phyloP scores from a whole-genome alignment of 805 yeast genomes.

The Saccharomycopsis fibuligera region DNA sequence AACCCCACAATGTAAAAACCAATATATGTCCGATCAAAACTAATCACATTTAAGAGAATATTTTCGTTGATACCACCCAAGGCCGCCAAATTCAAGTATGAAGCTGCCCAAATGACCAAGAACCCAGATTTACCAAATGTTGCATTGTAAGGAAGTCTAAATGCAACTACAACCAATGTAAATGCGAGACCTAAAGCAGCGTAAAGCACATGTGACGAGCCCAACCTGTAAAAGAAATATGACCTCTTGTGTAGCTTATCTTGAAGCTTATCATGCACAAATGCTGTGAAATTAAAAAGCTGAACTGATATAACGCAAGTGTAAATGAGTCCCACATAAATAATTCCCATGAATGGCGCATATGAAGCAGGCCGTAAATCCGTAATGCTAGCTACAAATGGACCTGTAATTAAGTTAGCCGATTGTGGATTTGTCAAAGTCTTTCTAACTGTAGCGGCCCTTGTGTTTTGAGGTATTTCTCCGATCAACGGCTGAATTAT shows the following conservation, averaged over 20 bases:
- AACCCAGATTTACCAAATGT: conserved; percentile 68
- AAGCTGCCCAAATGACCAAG: conserved; percentile 65
- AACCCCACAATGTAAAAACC: conserved; percentile 71
- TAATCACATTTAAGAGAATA: conserved; percentile 41
- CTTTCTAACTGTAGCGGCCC: background rate
- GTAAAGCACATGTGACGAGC: conserved; percentile 45
- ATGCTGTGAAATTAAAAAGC: conserved; percentile 15
- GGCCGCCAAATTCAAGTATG: conserved; percentile 64
- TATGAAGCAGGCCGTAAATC: conserved; percentile 11
- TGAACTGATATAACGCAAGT: conserved; percentile 13
- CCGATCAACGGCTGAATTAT: conserved; percentile 6
- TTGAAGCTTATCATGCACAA: conserved; percentile 10
- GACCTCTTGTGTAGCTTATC: conserved; percentile 10
- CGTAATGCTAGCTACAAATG: conserved; percentile 1
- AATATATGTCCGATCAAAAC: conserved; percentile 49
- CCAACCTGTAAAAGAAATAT: conserved; percentile 46
- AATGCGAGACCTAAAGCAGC: conserved; percentile 52
- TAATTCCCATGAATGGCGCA: conserved; percentile 7
- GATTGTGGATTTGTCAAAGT: background rate
- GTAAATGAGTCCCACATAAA: conserved; percentile 16
- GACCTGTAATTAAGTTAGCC: conserved; percentile 9
- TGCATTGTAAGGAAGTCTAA: conserved; percentile 51
- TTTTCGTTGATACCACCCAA: conserved; percentile 74
- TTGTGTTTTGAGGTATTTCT: background rate
- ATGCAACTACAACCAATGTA: conserved; percentile 57